Evolutionary conservation across 352 stramenopile species (phyloP).

Genomic region (Phytophthora crassamura): DNA sequence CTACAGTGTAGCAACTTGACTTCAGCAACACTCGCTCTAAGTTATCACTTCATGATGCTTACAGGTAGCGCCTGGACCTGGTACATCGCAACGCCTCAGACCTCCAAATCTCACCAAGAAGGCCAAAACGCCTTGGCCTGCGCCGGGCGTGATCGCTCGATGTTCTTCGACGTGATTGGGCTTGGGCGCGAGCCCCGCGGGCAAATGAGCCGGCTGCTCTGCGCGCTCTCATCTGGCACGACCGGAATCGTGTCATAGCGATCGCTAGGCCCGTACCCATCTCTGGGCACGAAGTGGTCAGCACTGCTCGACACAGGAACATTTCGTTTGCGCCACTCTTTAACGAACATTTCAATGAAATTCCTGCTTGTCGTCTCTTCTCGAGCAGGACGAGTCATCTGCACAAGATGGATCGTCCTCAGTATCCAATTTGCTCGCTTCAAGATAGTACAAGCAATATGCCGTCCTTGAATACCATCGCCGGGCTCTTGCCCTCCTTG

Average conservation of each 20-base stretch:
- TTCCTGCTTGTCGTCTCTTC: neutral
- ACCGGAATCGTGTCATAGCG: neutral
- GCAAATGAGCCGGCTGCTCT: conserved; percentile 14
- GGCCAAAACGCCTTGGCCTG: too few relatives aligned
- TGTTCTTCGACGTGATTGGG: conserved; percentile 6
- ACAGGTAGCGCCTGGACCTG: too few relatives aligned
- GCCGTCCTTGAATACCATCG: conserved; percentile 20
- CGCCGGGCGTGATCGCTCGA: neutral
- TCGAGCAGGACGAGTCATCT: too few relatives aligned
- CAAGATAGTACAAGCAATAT: conserved; percentile 15
- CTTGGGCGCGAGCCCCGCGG: neutral
- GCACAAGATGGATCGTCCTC: neutral
- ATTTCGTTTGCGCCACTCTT: too few relatives aligned
- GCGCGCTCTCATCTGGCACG: conserved; percentile 6
- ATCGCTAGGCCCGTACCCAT: neutral
- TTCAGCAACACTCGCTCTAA: too few relatives aligned
- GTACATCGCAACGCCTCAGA: too few relatives aligned
- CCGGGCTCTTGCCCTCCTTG: conserved; percentile 11
- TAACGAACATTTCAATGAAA: too few relatives aligned
- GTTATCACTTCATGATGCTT: too few relatives aligned
- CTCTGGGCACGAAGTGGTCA: neutral
- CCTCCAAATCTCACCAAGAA: too few relatives aligned
- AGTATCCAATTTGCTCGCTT: conserved; percentile 31
- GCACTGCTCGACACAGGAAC: too few relatives aligned
- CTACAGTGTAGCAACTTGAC: too few relatives aligned